These are phyloP conservation scores for Cordyceps militaris DNA, from an alignment of 2,329 filamentous ascomycete genomes.

Conservation along the genomic window DNA sequence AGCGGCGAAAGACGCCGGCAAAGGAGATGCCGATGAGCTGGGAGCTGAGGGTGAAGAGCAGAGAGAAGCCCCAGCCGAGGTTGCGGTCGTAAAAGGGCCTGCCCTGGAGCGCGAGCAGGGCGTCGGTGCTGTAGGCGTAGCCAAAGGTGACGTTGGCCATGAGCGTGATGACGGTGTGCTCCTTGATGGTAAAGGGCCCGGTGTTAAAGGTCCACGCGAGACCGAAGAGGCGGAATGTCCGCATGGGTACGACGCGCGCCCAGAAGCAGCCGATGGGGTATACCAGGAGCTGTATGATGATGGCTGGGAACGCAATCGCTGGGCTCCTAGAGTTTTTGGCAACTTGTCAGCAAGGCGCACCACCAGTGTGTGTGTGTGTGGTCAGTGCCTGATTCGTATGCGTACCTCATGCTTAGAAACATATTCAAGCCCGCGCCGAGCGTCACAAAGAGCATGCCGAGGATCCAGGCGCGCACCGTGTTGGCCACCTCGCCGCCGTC, in stretches of 20 bases:
- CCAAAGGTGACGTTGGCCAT: slow-evolving; percentile 48
- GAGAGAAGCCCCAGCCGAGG: slow-evolving; percentile 48
- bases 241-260: slow-evolving; percentile 35
- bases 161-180: slow-evolving; percentile 46
- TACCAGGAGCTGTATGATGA: slow-evolving; percentile 34
- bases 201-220: slow-evolving; percentile 39
- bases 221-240: slow-evolving; percentile 35
- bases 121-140: slow-evolving; percentile 36
- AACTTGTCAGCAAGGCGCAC: neutral
- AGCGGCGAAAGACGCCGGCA: slow-evolving; percentile 49
- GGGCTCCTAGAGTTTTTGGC: slow-evolving; percentile 22
- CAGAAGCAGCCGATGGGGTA: slow-evolving; percentile 37
- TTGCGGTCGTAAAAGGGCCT: slow-evolving; percentile 38
- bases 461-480: slow-evolving; percentile 37
- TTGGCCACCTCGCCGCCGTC: slow-evolving; percentile 30
- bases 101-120: slow-evolving; percentile 35
- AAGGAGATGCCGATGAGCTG: slow-evolving; percentile 55
- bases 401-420: slow-evolving; percentile 37
- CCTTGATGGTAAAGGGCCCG: slow-evolving; percentile 45
- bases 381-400: neutral
- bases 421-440: slow-evolving; percentile 39
- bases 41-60: slow-evolving; percentile 50
- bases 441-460: slow-evolving; percentile 39
- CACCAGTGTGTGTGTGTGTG: too few relatives aligned
- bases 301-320: slow-evolving; percentile 30